A percentile compares a stretch with the other conserved stretches of the same genome.
Conservation (phyloP, 2,329 filamentous ascomycete genomes). For the Neonectria sp. region DNA sequence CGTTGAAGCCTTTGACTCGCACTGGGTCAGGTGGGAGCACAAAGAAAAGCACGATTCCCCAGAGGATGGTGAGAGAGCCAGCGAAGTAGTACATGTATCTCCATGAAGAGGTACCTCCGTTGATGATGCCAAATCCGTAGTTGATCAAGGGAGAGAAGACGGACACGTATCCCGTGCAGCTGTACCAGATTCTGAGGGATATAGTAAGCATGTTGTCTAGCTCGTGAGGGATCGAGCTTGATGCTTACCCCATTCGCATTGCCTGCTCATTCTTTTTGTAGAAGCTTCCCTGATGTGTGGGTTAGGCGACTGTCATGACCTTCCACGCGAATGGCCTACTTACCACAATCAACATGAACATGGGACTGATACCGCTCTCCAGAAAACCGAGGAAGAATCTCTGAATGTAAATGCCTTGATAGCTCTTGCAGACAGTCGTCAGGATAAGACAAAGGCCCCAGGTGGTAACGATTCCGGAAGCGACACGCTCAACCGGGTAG, state of each 20-base stretch:
- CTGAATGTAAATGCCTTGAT: constrained; percentile 58
- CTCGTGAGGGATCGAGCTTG: accelerated
- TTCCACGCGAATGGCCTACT: constrained; percentile 27
- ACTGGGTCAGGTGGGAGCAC: constrained; percentile 59
- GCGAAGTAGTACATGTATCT: constrained; percentile 45
- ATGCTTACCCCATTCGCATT: constrained; percentile 51
- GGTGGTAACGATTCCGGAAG: constrained; percentile 47
- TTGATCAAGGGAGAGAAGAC: constrained; percentile 63
- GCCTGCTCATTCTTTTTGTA: constrained; percentile 61
- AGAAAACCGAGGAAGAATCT: constrained; percentile 70
- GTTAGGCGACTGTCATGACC: too few relatives aligned
- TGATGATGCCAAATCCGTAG: constrained; percentile 63
- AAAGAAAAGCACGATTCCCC: constrained; percentile 56
- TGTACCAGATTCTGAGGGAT: constrained; percentile 55
- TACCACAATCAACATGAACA: constrained; percentile 68
- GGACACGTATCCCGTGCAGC: constrained; percentile 59
- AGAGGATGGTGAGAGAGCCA: constrained; percentile 57
- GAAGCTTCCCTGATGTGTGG: constrained; percentile 47
- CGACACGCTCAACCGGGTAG: constrained; percentile 62
- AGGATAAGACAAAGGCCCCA: constrained; percentile 58
- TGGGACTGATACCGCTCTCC: constrained; percentile 69
- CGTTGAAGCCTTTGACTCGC: constrained; percentile 49
- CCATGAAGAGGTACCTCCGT: constrained; percentile 53
- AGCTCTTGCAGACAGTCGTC: constrained; percentile 56
- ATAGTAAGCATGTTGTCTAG: neutral